phyloP scores from a whole-genome alignment of 192 early-diverging fungal genomes.

The Coemansia sp. region DNA sequence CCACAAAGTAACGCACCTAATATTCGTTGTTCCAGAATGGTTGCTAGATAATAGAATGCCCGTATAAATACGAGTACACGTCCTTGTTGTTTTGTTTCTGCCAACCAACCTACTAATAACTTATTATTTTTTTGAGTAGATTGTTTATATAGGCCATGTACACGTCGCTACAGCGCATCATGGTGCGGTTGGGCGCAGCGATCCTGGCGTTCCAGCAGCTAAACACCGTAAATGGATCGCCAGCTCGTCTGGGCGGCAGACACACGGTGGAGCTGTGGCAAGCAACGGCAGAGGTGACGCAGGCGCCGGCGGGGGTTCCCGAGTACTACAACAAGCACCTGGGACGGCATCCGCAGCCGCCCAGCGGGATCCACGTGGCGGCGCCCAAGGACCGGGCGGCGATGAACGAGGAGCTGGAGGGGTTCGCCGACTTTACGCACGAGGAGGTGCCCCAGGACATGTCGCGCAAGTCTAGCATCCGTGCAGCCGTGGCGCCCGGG shows the following conservation, averaged over 20 bases:
- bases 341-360: constrained; percentile 30
- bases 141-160: no score
- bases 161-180: no score
- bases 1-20: no score
- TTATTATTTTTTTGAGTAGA: no score
- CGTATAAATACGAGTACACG: no score
- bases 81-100: no score
- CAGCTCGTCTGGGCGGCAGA: no score
- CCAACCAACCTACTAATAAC: no score
- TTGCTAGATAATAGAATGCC: no score
- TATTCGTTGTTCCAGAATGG: no score
- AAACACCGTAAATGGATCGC: background rate
- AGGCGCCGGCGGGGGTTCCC: constrained; percentile 22
- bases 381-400: constrained; percentile 22
- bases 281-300: constrained; percentile 17
- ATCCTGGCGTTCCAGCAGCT: background rate
- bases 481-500: constrained; percentile 7
- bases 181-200: background rate
- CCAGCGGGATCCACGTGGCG: constrained; percentile 33
- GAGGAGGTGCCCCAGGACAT: background rate
- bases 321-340: constrained; percentile 1
- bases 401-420: constrained; percentile 16
- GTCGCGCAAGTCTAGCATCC: background rate
- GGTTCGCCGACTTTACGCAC: constrained; percentile 16
- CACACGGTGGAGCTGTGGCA: constrained; percentile 40